Evolutionary conservation across 1,139 yeast species (phyloP), one percentile per base, ranked within the genome.

Genomic region (Geotrichum australiense): DNA sequence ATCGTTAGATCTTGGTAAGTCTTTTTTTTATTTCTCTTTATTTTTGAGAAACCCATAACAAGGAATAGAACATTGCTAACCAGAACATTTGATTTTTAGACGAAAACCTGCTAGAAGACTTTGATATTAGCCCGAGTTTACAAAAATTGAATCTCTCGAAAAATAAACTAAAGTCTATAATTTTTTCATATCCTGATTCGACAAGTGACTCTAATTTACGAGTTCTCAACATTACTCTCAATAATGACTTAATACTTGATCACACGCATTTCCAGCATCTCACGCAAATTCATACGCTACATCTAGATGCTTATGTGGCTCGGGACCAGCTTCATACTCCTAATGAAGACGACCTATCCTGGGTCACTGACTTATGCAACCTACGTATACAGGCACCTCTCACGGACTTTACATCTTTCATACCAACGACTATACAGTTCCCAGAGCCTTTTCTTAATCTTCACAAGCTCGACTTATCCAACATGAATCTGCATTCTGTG

Each of bases 381-480:
- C 25, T 31, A 4, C 19, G 21, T 20, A 8, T 31, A 15, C 19
- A 31, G 10, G 14, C 35, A 31, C 12, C 24, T 6, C 4, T 10
- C 8, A 12, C 19, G 11, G 8, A n/a, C 8, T 8, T n/a, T 4
- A n/a, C 24, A 10, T 25, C 8, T n/a, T 12, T 20, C 12, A n/a
- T 19, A 19, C 35, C 35, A 20, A 32, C 29, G 8, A 4, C 37
- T 4, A 23, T 39, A 14, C 47, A 45, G 6, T 48, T 56, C 30
- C 37, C 44, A 7, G 56, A 54, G 28, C 58, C 57, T n/a, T 62
- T 61, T 40, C 42, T 59, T 45, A 59, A 57, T 37, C 50, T 63
- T 20, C 62, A 58, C 32, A 47, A 49, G 4, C 52, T 63, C 28
- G 66, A 63, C 42, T 46, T 63, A 12, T 56, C 62, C 4, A 55